Evolutionary conservation across 371 early-diverging fungal species (phyloP).

Genomic region (Mucor ambiguus): DNA sequence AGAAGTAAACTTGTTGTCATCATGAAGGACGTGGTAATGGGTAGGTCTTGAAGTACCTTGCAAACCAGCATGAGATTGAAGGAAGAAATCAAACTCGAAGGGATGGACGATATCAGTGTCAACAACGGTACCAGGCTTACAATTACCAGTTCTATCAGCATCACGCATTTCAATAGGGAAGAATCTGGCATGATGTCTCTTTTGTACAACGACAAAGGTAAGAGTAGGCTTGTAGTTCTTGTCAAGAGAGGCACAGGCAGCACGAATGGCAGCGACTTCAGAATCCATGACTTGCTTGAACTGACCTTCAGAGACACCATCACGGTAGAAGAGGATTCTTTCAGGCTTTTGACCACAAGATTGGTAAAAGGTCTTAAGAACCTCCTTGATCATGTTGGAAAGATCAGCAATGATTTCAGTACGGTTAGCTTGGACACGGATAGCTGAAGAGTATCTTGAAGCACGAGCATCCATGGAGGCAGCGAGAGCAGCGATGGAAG

Average conservation of each 20-base stretch:
- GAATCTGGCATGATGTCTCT: conserved; percentile 96
- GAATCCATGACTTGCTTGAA: conserved; percentile 76
- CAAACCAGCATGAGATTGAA: conserved; percentile 88
- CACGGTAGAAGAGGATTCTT: conserved; percentile 93
- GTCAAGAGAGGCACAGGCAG: conserved; percentile 77
- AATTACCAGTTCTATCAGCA: conserved; percentile 46
- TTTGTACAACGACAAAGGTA: conserved; percentile 94
- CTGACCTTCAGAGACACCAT: conserved; percentile 93
- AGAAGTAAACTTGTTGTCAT: conserved; percentile 83
- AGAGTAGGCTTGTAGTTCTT: conserved; percentile 78
- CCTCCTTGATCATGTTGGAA: conserved; percentile 78
- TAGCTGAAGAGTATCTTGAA: conserved; percentile 82
- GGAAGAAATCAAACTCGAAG: conserved; percentile 86
- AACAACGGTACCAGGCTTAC: conserved; percentile 88
- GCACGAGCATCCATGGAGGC: conserved; percentile 85
- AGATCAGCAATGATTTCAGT: conserved; percentile 91
- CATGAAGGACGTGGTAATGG: conserved; percentile 85
- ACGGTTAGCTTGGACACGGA: conserved; percentile 83
- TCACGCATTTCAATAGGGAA: conserved; percentile 72
- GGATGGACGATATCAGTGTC: conserved; percentile 89
- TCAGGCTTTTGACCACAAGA: conserved; percentile 79
- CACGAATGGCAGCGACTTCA: conserved; percentile 82
- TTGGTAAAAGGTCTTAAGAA: conserved; percentile 80
- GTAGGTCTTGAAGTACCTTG: conserved; percentile 94
- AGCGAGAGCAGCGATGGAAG: conserved; percentile 79